Percentiles rank a stretch among this genome's conserved stretches.
These are phyloP conservation scores for Lactarius evosmus DNA, from an alignment of 768 basidiomycete genomes.

Conservation along the genomic window DNA sequence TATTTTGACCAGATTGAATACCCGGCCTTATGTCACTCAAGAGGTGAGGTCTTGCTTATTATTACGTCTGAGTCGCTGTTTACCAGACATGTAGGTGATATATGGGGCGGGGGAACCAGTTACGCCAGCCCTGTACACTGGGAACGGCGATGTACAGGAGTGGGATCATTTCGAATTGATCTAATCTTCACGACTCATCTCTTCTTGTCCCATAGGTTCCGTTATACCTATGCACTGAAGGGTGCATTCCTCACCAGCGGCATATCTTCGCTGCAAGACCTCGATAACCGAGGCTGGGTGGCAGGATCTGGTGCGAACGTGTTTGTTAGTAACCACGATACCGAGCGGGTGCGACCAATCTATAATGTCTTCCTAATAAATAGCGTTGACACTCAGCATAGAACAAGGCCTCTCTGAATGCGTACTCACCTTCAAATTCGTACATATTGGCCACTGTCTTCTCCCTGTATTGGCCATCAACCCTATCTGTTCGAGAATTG, in stretches of 20 bases:
- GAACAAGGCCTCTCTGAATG: slow-evolving; percentile 54
- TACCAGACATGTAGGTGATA: slow-evolving; percentile 28
- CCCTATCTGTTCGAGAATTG: not conserved
- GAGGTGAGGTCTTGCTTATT: slow-evolving; percentile 37
- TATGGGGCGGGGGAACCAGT: slow-evolving; percentile 49
- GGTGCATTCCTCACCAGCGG: slow-evolving; percentile 50
- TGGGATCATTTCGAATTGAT: slow-evolving; percentile 23
- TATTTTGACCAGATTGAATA: slow-evolving; percentile 46
- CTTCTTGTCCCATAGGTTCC: slow-evolving; percentile 39
- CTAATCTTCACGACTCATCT: not conserved
- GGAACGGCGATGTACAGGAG: slow-evolving; percentile 67
- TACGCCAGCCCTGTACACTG: slow-evolving; percentile 54
- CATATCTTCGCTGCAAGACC: slow-evolving; percentile 49
- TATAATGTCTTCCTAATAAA: not conserved
- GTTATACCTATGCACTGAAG: slow-evolving; percentile 53
- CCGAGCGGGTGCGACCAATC: slow-evolving; percentile 46
- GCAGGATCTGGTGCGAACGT: slow-evolving; percentile 52
- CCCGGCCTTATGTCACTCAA: slow-evolving; percentile 57
- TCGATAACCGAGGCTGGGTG: slow-evolving; percentile 59
- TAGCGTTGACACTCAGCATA: slow-evolving; percentile 16
- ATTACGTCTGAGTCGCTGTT: not conserved
- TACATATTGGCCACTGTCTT: slow-evolving; percentile 60
- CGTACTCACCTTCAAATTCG: slow-evolving; percentile 60
- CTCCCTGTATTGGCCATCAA: slow-evolving; percentile 40
- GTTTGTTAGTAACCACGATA: slow-evolving; percentile 70